Percentiles rank a stretch among this genome's conserved stretches.
Conservation (phyloP, 106 monocot genomes). For the Dioscorea zingiberensis region DNA sequence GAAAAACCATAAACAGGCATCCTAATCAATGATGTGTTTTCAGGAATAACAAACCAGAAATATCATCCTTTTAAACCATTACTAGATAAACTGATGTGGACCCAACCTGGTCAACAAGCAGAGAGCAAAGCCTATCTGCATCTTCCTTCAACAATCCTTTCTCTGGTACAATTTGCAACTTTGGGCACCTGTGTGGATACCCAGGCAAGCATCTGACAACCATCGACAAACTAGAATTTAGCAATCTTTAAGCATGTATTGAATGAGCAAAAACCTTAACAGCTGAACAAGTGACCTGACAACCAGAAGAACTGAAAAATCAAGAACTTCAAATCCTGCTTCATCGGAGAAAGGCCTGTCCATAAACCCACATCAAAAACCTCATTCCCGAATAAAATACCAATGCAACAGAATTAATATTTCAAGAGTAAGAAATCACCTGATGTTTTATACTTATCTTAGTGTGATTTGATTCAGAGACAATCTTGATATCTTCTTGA, state of each 20-base stretch:
- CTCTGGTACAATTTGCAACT: slow-evolving; percentile 56
- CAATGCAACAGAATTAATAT: neutral
- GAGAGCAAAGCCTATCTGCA: slow-evolving; percentile 47
- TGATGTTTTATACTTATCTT: slow-evolving; percentile 58
- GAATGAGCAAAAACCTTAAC: too few relatives aligned
- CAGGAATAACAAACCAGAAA: too few relatives aligned
- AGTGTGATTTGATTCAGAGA: slow-evolving; percentile 40
- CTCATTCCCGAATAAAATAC: neutral
- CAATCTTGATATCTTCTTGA: slow-evolving; percentile 68
- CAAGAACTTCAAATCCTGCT: slow-evolving; percentile 35
- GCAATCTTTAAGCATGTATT: too few relatives aligned
- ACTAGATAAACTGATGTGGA: too few relatives aligned
- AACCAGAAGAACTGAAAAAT: slow-evolving; percentile 54
- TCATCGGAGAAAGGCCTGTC: slow-evolving; percentile 75
- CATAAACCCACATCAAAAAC: slow-evolving; percentile 6
- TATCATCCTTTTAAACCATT: too few relatives aligned
- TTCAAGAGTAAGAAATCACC: slow-evolving; percentile 26
- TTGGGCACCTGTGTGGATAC: slow-evolving; percentile 93
- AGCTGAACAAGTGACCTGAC: slow-evolving; percentile 37
- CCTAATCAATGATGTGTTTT: too few relatives aligned
- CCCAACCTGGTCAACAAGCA: slow-evolving; percentile 84
- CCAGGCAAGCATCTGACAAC: slow-evolving; percentile 65
- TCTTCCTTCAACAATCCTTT: slow-evolving; percentile 65
- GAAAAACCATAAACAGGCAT: too few relatives aligned
- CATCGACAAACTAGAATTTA: too few relatives aligned